These are phyloP conservation scores for Tuber melanosporum DNA, from an alignment of 495 filamentous ascomycete genomes.

Conservation along the genomic window DNA sequence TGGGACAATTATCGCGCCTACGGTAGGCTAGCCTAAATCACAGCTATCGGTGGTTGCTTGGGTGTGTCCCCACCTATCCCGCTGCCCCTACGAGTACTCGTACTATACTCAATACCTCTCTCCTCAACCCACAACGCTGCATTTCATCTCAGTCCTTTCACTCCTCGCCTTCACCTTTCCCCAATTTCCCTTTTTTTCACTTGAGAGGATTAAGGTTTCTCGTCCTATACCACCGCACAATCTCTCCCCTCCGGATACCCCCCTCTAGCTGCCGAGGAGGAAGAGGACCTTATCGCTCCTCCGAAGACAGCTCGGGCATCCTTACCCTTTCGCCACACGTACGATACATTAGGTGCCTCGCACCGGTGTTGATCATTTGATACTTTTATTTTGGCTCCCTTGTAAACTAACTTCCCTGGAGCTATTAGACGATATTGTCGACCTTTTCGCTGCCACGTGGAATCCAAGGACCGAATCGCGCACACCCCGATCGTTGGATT, in stretches of 20 bases:
- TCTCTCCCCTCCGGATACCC: not conserved
- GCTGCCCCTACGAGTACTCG: not conserved
- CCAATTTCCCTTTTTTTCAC: not conserved
- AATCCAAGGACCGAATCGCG: not conserved
- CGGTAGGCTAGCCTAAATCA: not conserved
- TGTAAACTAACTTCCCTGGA: not conserved
- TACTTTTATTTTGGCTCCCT: not conserved
- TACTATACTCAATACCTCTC: not conserved
- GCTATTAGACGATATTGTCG: not conserved
- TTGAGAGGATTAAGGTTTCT: not conserved
- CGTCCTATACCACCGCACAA: not conserved
- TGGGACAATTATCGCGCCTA: not conserved
- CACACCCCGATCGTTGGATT: not conserved
- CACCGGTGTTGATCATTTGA: not conserved
- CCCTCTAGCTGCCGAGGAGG: not conserved
- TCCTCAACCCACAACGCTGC: not conserved
- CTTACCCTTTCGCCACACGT: not conserved
- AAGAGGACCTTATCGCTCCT: not conserved
- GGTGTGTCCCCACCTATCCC: not conserved
- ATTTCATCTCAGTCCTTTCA: not conserved
- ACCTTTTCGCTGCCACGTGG: not conserved
- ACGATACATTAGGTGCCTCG: not conserved
- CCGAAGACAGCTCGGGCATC: not conserved
- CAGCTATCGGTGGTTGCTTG: not conserved
- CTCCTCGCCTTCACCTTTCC: not conserved